Percentiles rank a stretch among this genome's conserved stretches.
phyloP scores from a whole-genome alignment of 345 rosid genomes.

The sweet orange (Citrus sinensis) region DNA sequence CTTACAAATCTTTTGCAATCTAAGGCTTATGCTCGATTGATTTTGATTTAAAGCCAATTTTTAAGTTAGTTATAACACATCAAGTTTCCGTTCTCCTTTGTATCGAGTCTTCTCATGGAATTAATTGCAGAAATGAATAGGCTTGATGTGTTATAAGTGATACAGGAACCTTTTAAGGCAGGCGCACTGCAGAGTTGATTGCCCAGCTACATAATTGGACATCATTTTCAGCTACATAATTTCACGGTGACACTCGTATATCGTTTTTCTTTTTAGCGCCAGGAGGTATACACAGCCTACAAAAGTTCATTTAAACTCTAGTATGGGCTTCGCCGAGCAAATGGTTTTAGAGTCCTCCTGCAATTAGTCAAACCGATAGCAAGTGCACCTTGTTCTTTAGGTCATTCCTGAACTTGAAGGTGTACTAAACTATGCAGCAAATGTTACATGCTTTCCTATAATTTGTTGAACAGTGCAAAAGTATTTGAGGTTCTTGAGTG shows the following conservation, averaged over 20 bases:
- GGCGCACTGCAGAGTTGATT: too few relatives aligned
- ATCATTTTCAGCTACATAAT: background rate
- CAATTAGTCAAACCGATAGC: background rate
- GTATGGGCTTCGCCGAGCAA: background rate
- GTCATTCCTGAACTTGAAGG: background rate
- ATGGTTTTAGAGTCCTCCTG: background rate
- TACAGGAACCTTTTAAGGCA: too few relatives aligned
- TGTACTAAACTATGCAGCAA: background rate
- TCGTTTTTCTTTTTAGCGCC: background rate
- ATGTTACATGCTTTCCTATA: background rate
- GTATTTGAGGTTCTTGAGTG: background rate
- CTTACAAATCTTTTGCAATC: too few relatives aligned
- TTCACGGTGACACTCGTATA: background rate
- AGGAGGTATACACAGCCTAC: background rate
- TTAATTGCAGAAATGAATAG: too few relatives aligned
- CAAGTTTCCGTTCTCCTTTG: too few relatives aligned
- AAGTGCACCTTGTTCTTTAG: background rate
- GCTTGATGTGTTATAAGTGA: too few relatives aligned
- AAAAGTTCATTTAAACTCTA: background rate
- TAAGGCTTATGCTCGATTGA: too few relatives aligned
- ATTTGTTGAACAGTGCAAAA: background rate
- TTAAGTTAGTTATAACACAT: too few relatives aligned
- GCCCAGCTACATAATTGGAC: background rate
- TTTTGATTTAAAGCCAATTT: too few relatives aligned
- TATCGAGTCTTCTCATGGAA: too few relatives aligned